A percentile compares a stretch with the other conserved stretches of the same genome.
These are phyloP conservation scores for Cladosporium cucumerinum DNA, from an alignment of 2,329 filamentous ascomycete species.

Conservation along the genomic window DNA sequence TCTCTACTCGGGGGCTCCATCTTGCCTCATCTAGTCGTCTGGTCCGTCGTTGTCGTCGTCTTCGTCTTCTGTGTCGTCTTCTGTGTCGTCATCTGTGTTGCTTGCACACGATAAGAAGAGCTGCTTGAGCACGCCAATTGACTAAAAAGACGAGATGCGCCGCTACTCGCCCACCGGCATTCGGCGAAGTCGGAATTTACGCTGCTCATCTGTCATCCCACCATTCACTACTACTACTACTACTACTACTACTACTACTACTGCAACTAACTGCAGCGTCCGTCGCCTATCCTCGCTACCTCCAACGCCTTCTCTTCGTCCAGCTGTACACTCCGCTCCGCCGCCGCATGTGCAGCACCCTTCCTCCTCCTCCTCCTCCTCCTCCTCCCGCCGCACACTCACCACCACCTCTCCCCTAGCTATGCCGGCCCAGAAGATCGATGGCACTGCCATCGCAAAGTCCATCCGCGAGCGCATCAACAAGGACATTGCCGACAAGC, in stretches of 20 bases:
- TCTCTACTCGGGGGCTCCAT: conserved; percentile 3
- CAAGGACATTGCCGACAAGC: conserved; percentile 74
- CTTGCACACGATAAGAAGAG: not conserved
- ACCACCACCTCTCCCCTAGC: conserved; percentile 50
- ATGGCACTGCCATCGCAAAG: conserved; percentile 94
- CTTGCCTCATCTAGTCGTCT: conserved; percentile 8
- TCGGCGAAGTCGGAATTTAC: conserved; percentile 15
- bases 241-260: no score
- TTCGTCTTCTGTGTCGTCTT: no score
- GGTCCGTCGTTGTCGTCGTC: not conserved
- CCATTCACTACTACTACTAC: conserved; percentile 1
- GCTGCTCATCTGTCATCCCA: conserved; percentile 3
- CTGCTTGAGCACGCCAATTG: not conserved
- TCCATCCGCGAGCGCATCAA: conserved; percentile 79
- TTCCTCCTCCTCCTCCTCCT: not conserved
- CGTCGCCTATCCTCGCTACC: conserved; percentile 1
- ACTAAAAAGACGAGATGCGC: not conserved
- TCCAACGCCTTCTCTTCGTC: conserved; percentile 4
- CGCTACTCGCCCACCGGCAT: conserved; percentile 12
- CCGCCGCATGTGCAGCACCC: conserved; percentile 19
- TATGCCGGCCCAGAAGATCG: conserved; percentile 89
- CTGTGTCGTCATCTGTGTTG: not conserved
- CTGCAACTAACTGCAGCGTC: not conserved
- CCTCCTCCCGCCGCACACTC: conserved; percentile 36
- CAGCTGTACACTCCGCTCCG: conserved; percentile 3